Conservation (phyloP, 2,329 filamentous ascomycete species). For the Sporothrix brasiliensis region DNA sequence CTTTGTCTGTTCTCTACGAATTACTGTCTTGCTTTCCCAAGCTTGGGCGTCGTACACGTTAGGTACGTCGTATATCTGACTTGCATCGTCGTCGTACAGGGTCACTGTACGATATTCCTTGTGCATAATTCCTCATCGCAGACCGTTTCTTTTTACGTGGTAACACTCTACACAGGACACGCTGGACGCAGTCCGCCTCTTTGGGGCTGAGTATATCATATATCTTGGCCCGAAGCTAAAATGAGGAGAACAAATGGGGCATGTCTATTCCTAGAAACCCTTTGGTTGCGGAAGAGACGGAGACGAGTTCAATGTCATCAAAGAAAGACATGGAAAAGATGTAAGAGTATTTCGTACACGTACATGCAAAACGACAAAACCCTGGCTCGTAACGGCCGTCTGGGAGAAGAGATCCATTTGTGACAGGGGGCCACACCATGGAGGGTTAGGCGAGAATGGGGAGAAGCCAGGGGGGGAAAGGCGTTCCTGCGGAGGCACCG, state of each 20-base stretch:
- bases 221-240: not conserved
- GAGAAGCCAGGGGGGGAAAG: not conserved
- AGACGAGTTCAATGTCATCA: not conserved
- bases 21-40: not conserved
- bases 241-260: not conserved
- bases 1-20: not conserved
- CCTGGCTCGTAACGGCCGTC: slow-evolving; percentile 7
- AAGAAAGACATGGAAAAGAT: not conserved
- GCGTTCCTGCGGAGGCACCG: slow-evolving; percentile 6
- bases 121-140: not conserved
- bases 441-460: slow-evolving; percentile 21
- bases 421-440: slow-evolving; percentile 4
- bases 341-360: no score
- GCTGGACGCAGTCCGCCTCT: not conserved
- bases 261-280: no score
- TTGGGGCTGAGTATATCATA: slow-evolving; percentile 9
- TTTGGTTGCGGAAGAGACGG: not conserved
- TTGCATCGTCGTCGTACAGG: not conserved
- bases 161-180: not conserved
- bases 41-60: no score
- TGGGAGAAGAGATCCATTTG: slow-evolving; percentile 14
- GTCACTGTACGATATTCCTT: slow-evolving; percentile 1
- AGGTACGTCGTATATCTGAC: not conserved
- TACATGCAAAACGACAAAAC: no score
- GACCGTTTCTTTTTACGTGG: slow-evolving; percentile 2